Evolutionary conservation across 2,329 filamentous ascomycete species (phyloP), one percentile per base, ranked within the genome.

Genomic region (Pseudogymnoascus destructans): DNA sequence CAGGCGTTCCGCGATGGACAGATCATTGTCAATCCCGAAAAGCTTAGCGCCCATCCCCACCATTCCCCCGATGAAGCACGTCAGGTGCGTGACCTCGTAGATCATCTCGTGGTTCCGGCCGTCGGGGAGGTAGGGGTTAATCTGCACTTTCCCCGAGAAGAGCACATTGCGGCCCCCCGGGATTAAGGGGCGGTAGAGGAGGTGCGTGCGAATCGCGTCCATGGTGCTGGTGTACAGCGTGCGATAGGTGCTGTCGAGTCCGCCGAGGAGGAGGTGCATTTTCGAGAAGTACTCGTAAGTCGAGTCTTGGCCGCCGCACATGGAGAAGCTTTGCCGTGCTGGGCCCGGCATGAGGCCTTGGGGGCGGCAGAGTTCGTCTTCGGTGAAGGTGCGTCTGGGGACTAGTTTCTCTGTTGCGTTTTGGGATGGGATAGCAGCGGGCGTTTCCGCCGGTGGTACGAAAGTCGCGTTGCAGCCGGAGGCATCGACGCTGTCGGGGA

Each of bases 171-270:
- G 79, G 5, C 78, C 74, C 27, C 80, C 78, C 5, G 82, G 79
- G 17, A 82, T 79, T 81, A 93, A 86, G 0, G 90, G 89, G 4
- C 85, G 79, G 71, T 82, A 95, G 59, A 95, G 80, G 8, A 95
- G 76, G 69, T 87, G 79, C 63, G 89, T 77, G 63, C 86, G 86
- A 33, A 85, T 80, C 0, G 82, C 82, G 4, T 85, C 79, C 27
- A 85, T 79, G 3, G 82, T 79, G 59, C 79, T 80, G 59, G 85
- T 76, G 68, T 95, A 89, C 71, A 95, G 79, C 17, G 77, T 78
- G 61, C 78, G 75, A 70, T 95, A 95, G 68, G 89, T 87, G 27
- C 77, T 73, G 62, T 85, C 81, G 1, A 83, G 75, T 0, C 89
- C 90, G 59, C 88, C 87, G 1, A 95, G 79, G 4, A 95, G 78